A percentile compares a stretch with the other conserved stretches of the same genome.
phyloP scores from a whole-genome alignment of 345 rosid genomes.

The Ceriops zippeliana region DNA sequence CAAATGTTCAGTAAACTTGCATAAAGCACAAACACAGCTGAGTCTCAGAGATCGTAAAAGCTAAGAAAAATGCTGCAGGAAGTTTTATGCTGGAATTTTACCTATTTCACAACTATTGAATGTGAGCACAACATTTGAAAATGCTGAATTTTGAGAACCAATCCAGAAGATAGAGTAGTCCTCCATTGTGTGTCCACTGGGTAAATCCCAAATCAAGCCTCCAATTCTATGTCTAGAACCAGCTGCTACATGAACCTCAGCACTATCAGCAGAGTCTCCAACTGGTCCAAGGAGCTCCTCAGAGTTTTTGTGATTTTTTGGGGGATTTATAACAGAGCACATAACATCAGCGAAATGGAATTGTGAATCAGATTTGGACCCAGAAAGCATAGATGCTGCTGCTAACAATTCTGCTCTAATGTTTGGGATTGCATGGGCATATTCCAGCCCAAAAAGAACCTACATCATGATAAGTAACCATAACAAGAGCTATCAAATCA shows the following conservation, averaged over 20 bases:
- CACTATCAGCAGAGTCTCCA: slow-evolving; percentile 17
- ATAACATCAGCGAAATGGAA: slow-evolving; percentile 52
- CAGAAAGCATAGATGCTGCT: slow-evolving; percentile 26
- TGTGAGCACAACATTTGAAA: slow-evolving; percentile 71
- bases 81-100: slow-evolving; percentile 16
- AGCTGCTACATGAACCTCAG: slow-evolving; percentile 23
- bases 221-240: slow-evolving; percentile 45
- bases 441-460: slow-evolving; percentile 91
- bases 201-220: slow-evolving; percentile 77
- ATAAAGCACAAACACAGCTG: too few relatives aligned
- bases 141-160: slow-evolving; percentile 75
- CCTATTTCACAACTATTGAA: slow-evolving; percentile 86
- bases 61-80: not conserved
- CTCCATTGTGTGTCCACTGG: slow-evolving; percentile 59
- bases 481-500: not conserved
- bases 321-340: slow-evolving; percentile 51
- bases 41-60: too few relatives aligned
- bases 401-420: slow-evolving; percentile 43
- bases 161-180: slow-evolving; percentile 72
- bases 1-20: too few relatives aligned
- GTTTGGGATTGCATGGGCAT: slow-evolving; percentile 51
- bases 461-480: slow-evolving; percentile 25
- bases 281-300: slow-evolving; percentile 27
- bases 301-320: slow-evolving; percentile 26
- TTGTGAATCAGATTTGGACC: slow-evolving; percentile 21